Evolutionary conservation across 176 grass and related monocot genomes (phyloP), one percentile per base, ranked within the genome.

Genomic region (Musa itinerans): DNA sequence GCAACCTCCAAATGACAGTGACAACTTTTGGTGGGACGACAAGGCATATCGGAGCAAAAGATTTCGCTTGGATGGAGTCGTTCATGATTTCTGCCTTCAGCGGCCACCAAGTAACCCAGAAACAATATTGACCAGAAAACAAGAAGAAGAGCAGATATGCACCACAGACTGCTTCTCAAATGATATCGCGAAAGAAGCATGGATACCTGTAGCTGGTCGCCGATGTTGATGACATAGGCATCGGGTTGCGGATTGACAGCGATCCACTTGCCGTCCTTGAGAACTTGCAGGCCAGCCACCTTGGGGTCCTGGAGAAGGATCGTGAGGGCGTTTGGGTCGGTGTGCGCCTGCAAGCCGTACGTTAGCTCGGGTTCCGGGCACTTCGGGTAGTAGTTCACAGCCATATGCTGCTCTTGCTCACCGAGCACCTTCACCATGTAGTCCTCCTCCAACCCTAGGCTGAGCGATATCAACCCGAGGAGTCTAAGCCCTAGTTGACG

Each of bases 331-430:
- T 97, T 97, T 16, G 90, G 90, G 71, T 97, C 94, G 78, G 90
- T 97, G 86, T 97, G 94, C 1, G 83, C 88, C 4, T 88, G 94
- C 12, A 97, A 80, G 0, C 94, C 94, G 65, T 87, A 93, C 17
- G 94, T 97, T 14, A 93, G 94, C 78, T 97, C 94, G 21, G 94
- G 94, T 79, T 90, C 87, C 69, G 88, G 94, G 79, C 94, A 97
- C 27, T 82, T 88, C 13, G 94, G 94, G 72, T 97, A 97, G 78
- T 90, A 97, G 67, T 97, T 97, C 50, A 97, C 81, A 5, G 90
- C 94, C 94, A 97, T 97, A 82, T 93, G 94, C 78, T 97, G 94
- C 1, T 88, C 94, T 0, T 97, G 94, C 71, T 82, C 75, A 21
- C 90, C 94, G 74, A 97, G 86, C 68, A 84, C 90, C n/a, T 68